Base-by-base conservation (phyloP, 805 yeast genomes). In the Ogataea methylovora region DNA sequence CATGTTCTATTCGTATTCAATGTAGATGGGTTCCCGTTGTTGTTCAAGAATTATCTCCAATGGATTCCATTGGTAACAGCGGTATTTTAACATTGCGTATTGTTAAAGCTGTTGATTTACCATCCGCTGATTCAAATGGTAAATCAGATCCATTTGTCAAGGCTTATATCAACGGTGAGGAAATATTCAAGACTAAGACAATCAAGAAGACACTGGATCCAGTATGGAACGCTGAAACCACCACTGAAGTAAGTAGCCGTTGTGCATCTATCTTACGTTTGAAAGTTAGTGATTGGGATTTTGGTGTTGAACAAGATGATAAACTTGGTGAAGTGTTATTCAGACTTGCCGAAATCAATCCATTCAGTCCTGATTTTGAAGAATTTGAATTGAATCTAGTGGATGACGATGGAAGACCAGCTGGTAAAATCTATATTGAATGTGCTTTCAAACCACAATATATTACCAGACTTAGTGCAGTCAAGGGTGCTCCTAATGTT, bases 91-190 rank as follows among this genome's bases (percentile, higher is more conserved):
- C 66, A 16, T 67, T 87, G 24, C 74, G 70, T 21, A 67, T 84
- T 4, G 44, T 78, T 29, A 65, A 67, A 32, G 97, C 92, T 3
- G 69, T 69, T 12, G 73, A 73, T 33, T 67, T 92, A 38, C 75
- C 81, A 26, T 71, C 95, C 11, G 94, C 88, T n/a, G 99, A 92
- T 60, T 66, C 84, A 21, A 81, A 80, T 46, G 97, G 97, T 33
- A 82, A 83, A 54, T 85, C 96, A 3, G 99, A 92, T 60, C 99
- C 99, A 36, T 90, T 78, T 55, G 69, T 77, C 39, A 73, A 77
- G 48, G 69, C 86, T 42, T 77, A 68, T 49, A 52, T 85, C 48
- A 78, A 88, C 58, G 79, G 79, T 27, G 66, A 64, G 12, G 69
- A 69, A 35, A 65, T 83, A 39, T 77, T 63, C 66, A 86, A 85